Evolutionary conservation across 345 rosid species (phyloP).

Genomic region (Citrus cavaleriei): DNA sequence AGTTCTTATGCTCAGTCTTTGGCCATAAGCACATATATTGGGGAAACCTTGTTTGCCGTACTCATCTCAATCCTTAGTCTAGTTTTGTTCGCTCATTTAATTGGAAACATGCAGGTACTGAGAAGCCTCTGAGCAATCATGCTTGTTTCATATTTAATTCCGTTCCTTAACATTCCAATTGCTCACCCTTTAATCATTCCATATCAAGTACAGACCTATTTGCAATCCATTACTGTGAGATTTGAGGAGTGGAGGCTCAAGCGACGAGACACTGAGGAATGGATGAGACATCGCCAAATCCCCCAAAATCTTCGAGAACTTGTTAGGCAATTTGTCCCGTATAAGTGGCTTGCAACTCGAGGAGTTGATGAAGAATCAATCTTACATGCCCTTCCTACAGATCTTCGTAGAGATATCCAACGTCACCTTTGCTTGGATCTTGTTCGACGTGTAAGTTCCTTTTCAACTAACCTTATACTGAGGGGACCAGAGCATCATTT

Average conservation of each 20-base stretch:
- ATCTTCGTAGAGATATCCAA: constrained; percentile 50
- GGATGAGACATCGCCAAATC: constrained; percentile 59
- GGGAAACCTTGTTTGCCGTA: constrained; percentile 45
- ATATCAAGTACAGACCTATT: constrained; percentile 34
- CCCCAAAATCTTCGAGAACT: constrained; percentile 40
- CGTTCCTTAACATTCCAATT: not conserved
- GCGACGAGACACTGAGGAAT: constrained; percentile 52
- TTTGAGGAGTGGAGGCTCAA: constrained; percentile 64
- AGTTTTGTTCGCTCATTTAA: constrained; percentile 50
- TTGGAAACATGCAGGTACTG: constrained; percentile 56
- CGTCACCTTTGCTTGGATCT: constrained; percentile 56
- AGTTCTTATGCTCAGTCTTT: constrained; percentile 48
- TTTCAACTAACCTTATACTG: not conserved
- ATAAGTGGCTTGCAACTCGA: constrained; percentile 52
- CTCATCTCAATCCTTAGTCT: constrained; percentile 44
- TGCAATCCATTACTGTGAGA: constrained; percentile 54
- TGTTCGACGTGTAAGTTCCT: constrained; percentile 42
- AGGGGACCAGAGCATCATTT: not conserved
- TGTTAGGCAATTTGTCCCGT: constrained; percentile 42
- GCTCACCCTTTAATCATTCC: not conserved
- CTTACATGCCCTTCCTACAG: constrained; percentile 37
- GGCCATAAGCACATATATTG: constrained; percentile 38
- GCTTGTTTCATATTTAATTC: not conserved
- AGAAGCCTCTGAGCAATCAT: not conserved
- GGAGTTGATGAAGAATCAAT: constrained; percentile 56